These are phyloP conservation scores for Backusella macrospora DNA, from an alignment of 192 early-diverging fungal genomes.

Conservation along the genomic window DNA sequence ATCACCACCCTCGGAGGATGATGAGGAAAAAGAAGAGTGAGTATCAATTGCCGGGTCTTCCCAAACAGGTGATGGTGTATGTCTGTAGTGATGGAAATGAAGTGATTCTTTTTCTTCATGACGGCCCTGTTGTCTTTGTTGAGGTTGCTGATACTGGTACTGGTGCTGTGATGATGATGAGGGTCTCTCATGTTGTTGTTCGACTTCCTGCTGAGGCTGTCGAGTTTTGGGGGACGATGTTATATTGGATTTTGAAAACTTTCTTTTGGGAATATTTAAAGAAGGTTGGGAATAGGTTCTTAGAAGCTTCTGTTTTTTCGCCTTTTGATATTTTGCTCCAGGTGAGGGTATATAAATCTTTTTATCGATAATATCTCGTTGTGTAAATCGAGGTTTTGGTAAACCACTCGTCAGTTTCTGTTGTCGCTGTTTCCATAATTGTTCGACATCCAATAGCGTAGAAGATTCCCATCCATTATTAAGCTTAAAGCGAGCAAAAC, in stretches of 20 bases:
- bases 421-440: constrained; percentile 34
- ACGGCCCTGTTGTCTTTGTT: neutral
- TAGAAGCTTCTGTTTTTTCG: constrained; percentile 25
- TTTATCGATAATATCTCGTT: constrained; percentile 38
- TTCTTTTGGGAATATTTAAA: neutral
- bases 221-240: neutral
- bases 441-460: constrained; percentile 34
- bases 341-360: constrained; percentile 29
- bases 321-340: constrained; percentile 3
- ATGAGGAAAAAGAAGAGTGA: neutral
- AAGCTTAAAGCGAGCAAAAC: constrained; percentile 41
- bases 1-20: neutral
- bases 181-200: neutral
- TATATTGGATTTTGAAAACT: constrained; percentile 5
- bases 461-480: constrained; percentile 39
- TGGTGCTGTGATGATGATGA: neutral
- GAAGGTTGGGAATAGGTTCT: constrained; percentile 26
- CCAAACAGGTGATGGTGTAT: neutral
- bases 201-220: neutral
- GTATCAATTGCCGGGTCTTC: neutral
- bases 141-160: neutral
- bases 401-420: constrained; percentile 17
- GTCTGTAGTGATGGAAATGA: neutral
- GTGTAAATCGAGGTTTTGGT: constrained; percentile 36
- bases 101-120: neutral